These are phyloP conservation scores for Rutidosis leptorrhynchoides DNA, from an alignment of 129 eudicot genomes.

Conservation along the genomic window DNA sequence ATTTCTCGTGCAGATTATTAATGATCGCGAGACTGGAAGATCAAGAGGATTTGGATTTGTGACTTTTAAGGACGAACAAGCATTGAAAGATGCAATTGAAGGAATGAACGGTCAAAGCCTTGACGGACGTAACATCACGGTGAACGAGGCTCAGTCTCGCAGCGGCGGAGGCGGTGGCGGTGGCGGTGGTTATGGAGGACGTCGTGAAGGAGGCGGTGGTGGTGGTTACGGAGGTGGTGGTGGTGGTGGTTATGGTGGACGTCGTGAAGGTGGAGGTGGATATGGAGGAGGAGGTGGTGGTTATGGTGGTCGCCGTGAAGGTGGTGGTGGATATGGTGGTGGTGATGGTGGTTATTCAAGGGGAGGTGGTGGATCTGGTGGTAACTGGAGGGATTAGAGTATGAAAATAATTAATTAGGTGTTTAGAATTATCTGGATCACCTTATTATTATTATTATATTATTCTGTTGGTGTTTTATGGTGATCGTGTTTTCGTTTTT, in stretches of 20 bases:
- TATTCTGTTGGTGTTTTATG: background rate
- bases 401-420: background rate
- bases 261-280: slow-evolving; percentile 30
- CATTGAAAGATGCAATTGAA: slow-evolving; percentile 79
- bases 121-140: slow-evolving; percentile 87
- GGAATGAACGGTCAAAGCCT: slow-evolving; percentile 88
- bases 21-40: slow-evolving; percentile 87
- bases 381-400: background rate
- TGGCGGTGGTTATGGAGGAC: slow-evolving; percentile 33
- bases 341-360: background rate
- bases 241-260: slow-evolving; percentile 25
- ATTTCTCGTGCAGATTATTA: slow-evolving; percentile 49
- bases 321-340: background rate
- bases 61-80: slow-evolving; percentile 60
- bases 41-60: slow-evolving; percentile 91
- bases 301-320: background rate
- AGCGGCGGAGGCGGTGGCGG: slow-evolving; percentile 71
- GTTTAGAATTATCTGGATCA: background rate
- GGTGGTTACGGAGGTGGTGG: slow-evolving; percentile 32
- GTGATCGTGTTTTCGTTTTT: background rate
- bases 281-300: slow-evolving; percentile 29
- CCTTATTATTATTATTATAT: too few species aligned
- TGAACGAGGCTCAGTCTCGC: slow-evolving; percentile 90
- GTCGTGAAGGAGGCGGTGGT: slow-evolving; percentile 35
- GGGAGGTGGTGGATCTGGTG: background rate